Conservation (phyloP, 768 basidiomycete species). For the Gyrodon lividus region DNA sequence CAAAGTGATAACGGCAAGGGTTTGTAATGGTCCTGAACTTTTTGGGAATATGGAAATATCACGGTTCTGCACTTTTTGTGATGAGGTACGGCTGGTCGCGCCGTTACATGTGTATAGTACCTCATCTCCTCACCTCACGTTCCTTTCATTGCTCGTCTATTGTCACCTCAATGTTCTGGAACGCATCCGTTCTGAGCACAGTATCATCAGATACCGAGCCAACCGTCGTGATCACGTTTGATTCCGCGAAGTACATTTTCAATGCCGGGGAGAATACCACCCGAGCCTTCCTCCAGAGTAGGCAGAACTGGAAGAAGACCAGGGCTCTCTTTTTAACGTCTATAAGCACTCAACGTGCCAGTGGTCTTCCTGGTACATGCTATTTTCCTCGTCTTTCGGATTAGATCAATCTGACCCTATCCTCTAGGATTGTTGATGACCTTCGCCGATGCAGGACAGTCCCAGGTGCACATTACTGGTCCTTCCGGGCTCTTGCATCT, state of each 20-base stretch:
- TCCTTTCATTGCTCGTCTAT: slow-evolving; percentile 17
- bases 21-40: no score
- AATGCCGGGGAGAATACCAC: slow-evolving; percentile 83
- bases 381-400: not conserved
- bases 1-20: no score
- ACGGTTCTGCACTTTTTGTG: no score
- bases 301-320: slow-evolving; percentile 62
- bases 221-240: slow-evolving; percentile 71
- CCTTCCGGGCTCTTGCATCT: slow-evolving; percentile 72
- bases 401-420: not conserved
- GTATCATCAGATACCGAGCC: slow-evolving; percentile 79
- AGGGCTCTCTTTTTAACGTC: slow-evolving; percentile 73
- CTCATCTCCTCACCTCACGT: slow-evolving; percentile 6
- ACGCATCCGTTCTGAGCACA: slow-evolving; percentile 55
- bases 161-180: slow-evolving; percentile 53
- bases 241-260: slow-evolving; percentile 82
- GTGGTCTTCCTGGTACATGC: slow-evolving; percentile 70
- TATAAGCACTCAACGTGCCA: slow-evolving; percentile 56
- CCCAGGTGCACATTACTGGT: slow-evolving; percentile 61
- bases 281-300: slow-evolving; percentile 69
- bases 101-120: slow-evolving; percentile 30
- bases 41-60: no score
- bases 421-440: slow-evolving; percentile 72
- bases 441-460: slow-evolving; percentile 67
- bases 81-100: no score